Evolutionary conservation across 1,139 yeast genomes (phyloP), one percentile per base, ranked within the genome.

Genomic region (Debaryomyces psychrophilus): DNA sequence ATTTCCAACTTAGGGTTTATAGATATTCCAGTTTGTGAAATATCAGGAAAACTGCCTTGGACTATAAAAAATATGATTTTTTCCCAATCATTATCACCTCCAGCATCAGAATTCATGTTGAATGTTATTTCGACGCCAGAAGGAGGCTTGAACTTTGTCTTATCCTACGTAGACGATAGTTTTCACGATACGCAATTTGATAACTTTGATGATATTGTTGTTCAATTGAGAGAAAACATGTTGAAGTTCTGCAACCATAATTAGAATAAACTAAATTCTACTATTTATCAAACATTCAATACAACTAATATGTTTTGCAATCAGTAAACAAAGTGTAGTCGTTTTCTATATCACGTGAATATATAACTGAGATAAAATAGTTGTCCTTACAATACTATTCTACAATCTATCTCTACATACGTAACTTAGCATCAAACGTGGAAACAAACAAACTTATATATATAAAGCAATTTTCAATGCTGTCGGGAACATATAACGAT

Each of bases 1-100:
- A 50, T 71, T 23, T 75, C 79, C 9, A 75, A 74, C 49, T 58
- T 75, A 50, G 79, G 79, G 2, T 50, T 63, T 4, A 55, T 67
- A 18, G 60, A 60, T 6, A 37, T 57, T 11, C 64, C 68, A 1
- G 48, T 44, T 2, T 55, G 51, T 31, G 44, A 44, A 5, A 31
- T 31, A 5, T 28, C 31, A 8, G 39, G 12, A 8, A 48, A 41
- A 17, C 42, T 42, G 2, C 26, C 31, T 11, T 68, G 69, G 71
- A 56, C 58, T 1, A 59, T 73, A 12, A 55, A 50, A 1, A 65
- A 72, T 44, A 52, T 72, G 58, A 55, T 69, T 1, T 73, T 73
- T 50, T 58, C 72, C 1, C 79, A 73, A 49, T 75, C 71, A 47
- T 44, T 71, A 43, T 67, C 75, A 2, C 67, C 73, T 1, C 51